These are phyloP conservation scores for Rosa lucieae DNA, from an alignment of 306 rosid genomes.

Conservation along the genomic window DNA sequence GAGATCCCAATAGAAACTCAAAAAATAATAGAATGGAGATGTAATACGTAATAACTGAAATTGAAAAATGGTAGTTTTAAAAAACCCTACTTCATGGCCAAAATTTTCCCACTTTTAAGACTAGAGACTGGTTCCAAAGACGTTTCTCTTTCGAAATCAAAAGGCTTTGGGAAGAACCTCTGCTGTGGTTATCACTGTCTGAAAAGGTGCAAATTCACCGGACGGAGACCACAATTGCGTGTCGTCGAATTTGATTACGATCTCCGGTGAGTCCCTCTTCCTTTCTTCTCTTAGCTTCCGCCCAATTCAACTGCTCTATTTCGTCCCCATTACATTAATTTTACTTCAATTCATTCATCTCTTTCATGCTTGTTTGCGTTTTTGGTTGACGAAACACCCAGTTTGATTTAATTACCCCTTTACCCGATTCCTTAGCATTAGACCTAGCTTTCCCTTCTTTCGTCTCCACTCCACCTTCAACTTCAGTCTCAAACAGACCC, in stretches of 20 bases:
- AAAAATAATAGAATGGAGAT: too few relatives aligned
- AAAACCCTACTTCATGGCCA: neutral
- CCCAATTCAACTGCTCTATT: neutral
- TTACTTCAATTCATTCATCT: constrained; percentile 2
- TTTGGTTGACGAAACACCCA: neutral
- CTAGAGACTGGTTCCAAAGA: neutral
- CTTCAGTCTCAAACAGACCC: neutral
- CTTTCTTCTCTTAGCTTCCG: neutral
- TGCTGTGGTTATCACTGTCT: neutral
- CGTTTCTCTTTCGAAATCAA: neutral
- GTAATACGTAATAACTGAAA: neutral
- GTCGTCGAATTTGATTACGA: neutral
- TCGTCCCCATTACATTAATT: neutral
- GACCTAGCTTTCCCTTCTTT: neutral
- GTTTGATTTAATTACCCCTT: neutral
- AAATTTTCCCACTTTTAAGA: neutral
- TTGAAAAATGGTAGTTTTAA: neutral
- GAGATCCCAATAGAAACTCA: too few relatives aligned
- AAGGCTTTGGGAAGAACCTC: neutral
- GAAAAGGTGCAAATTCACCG: neutral
- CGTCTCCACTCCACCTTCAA: neutral
- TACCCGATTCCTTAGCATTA: neutral
- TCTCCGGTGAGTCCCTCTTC: constrained; percentile 11
- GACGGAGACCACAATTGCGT: neutral
- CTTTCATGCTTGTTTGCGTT: neutral